Conservation (phyloP, 257 asterid genomes). For the Solanum piurae region DNA sequence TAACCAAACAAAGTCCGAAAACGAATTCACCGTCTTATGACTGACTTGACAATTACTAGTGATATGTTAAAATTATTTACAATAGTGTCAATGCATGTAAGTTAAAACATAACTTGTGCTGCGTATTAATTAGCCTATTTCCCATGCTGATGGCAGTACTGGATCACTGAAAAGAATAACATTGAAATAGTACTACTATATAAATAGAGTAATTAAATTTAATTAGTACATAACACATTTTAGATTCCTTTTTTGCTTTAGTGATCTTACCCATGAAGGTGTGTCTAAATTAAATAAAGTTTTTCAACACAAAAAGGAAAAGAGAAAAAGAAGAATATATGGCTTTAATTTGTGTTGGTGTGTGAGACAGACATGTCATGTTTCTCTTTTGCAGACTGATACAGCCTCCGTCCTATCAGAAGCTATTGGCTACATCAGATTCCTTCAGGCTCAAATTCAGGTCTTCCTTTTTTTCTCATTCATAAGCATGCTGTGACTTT, state of each 20-base stretch:
- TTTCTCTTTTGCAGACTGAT: slow-evolving; percentile 95
- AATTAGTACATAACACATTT: slow-evolving; percentile 8
- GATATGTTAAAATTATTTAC: background rate
- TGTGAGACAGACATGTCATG: slow-evolving; percentile 10
- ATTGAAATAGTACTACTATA: background rate
- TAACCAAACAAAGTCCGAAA: background rate
- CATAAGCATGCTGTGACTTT: background rate
- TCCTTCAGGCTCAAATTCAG: slow-evolving; percentile 91
- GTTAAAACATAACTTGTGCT: background rate
- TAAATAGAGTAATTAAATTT: background rate
- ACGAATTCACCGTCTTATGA: background rate
- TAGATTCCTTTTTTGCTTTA: slow-evolving; percentile 2
- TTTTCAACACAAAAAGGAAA: slow-evolving; percentile 25
- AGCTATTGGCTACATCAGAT: slow-evolving; percentile 85
- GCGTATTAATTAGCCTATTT: background rate
- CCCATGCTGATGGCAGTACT: background rate
- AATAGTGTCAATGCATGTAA: background rate
- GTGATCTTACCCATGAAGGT: slow-evolving; percentile 17
- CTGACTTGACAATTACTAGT: background rate
- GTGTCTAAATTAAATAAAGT: slow-evolving; percentile 26
- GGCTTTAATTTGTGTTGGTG: slow-evolving; percentile 12
- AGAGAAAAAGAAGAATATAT: slow-evolving; percentile 5
- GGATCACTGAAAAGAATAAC: background rate
- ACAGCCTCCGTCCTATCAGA: slow-evolving; percentile 99
- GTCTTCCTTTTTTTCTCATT: slow-evolving; percentile 13